Evolutionary conservation across 495 filamentous ascomycete species (phyloP).

Genomic region (Gamarada debralockiae): DNA sequence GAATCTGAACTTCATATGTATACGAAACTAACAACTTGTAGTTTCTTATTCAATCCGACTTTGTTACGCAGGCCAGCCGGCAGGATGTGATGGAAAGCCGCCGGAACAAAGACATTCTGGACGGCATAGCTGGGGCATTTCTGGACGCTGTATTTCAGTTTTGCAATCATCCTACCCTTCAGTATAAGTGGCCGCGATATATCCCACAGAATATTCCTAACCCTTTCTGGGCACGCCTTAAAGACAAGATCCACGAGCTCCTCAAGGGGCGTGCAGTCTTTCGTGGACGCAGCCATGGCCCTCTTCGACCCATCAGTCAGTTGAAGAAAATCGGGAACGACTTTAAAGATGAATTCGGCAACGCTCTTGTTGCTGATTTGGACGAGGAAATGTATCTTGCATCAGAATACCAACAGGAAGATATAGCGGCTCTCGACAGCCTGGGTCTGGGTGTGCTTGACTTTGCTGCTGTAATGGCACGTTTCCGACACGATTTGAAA

Average conservation of each 20-base stretch:
- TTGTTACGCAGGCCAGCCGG: conserved; percentile 39
- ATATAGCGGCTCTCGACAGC: conserved; percentile 6
- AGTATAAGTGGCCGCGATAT: conserved; percentile 28
- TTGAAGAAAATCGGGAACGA: conserved; percentile 6
- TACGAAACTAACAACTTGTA: conserved; percentile 19
- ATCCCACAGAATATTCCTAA: conserved; percentile 19
- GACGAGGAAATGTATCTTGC: conserved; percentile 20
- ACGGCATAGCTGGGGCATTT: conserved; percentile 23
- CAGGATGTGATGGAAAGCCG: conserved; percentile 32
- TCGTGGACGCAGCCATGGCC: conserved; percentile 8
- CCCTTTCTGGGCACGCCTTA: conserved; percentile 14
- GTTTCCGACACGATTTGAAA: conserved; percentile 17
- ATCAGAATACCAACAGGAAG: conserved; percentile 11
- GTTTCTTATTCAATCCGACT: conserved; percentile 47
- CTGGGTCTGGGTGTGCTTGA: conserved; percentile 15
- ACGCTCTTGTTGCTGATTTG: conserved; percentile 22
- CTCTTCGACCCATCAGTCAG: conserved; percentile 6
- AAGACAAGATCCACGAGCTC: conserved; percentile 5
- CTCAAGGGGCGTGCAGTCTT: conserved; percentile 1
- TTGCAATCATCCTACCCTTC: conserved; percentile 22
- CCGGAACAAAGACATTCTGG: conserved; percentile 22
- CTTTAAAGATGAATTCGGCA: conserved; percentile 16
- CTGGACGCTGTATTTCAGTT: conserved; percentile 25
- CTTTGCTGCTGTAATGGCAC: not conserved
- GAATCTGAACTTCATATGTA: not conserved